Conservation (phyloP, 1,284 basidiomycete species). For the Leccinum solheimii region DNA sequence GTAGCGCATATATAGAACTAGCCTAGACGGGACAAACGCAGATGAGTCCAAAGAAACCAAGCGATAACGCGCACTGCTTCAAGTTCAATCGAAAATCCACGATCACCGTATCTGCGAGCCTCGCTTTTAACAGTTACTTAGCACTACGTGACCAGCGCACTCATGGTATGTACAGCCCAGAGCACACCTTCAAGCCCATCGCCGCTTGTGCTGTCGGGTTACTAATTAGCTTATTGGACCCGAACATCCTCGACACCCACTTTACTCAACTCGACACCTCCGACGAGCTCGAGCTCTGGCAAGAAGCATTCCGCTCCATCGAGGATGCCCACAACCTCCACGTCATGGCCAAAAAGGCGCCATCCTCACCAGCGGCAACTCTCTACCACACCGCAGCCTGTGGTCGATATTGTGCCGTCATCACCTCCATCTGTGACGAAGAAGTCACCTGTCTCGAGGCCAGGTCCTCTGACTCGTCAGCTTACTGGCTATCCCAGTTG, state of each 20-base stretch:
- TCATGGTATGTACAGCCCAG: no score
- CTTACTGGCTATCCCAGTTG: conserved; percentile 93
- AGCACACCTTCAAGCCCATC: no score
- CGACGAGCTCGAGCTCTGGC: conserved; percentile 98
- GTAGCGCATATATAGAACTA: no score
- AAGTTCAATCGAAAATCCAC: no score
- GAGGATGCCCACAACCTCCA: conserved; percentile 98
- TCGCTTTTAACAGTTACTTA: no score
- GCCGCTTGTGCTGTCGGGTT: no score
- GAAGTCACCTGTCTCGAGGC: conserved; percentile 81
- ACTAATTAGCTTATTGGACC: conserved; percentile 90
- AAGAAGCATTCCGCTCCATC: conserved; percentile 97
- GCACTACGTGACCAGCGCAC: no score
- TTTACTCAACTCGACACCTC: conserved; percentile 98
- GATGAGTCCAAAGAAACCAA: no score
- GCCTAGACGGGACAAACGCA: no score
- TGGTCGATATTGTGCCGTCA: conserved; percentile 80
- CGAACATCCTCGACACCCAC: conserved; percentile 96
- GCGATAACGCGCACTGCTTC: no score
- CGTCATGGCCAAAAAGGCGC: conserved; percentile 89
- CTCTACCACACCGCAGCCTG: conserved; percentile 97
- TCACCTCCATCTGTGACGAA: conserved; percentile 69
- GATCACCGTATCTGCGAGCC: no score
- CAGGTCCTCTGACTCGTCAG: conserved; percentile 82
- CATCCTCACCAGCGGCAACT: conserved; percentile 94